These are phyloP conservation scores for Fusarium fujikuroi DNA, from an alignment of 2,329 filamentous ascomycete species.

Conservation along the genomic window DNA sequence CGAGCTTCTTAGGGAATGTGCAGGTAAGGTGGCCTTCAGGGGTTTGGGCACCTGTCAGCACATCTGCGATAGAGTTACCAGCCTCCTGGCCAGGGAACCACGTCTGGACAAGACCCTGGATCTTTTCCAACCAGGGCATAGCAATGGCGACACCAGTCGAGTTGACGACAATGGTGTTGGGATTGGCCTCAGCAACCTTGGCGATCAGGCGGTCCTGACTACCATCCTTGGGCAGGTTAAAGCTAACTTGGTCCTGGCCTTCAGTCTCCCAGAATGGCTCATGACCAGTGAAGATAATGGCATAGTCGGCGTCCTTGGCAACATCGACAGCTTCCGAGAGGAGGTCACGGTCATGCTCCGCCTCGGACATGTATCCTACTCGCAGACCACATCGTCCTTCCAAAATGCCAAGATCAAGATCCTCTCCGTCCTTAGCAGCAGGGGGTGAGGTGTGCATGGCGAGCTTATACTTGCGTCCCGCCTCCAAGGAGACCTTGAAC, in stretches of 20 bases:
- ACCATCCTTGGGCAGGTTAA: conserved; percentile 70
- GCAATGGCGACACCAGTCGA: conserved; percentile 73
- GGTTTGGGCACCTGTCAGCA: conserved; percentile 72
- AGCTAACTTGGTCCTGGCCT: conserved; percentile 76
- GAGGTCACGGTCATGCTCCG: conserved; percentile 51
- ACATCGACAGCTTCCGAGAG: conserved; percentile 63
- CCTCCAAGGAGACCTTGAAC: conserved; percentile 44
- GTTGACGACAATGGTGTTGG: conserved; percentile 69
- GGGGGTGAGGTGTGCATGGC: conserved; percentile 47
- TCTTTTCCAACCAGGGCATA: conserved; percentile 65
- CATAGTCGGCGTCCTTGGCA: conserved; percentile 69
- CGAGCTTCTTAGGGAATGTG: conserved; percentile 68
- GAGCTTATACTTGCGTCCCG: conserved; percentile 48
- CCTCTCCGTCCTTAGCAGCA: conserved; percentile 28
- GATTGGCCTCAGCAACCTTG: conserved; percentile 65
- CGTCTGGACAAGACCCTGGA: conserved; percentile 71
- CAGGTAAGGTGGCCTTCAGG: conserved; percentile 73
- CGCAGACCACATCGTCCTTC: conserved; percentile 48
- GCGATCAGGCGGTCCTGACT: conserved; percentile 70
- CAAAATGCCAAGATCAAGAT: conserved; percentile 48
- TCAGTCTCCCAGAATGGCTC: conserved; percentile 62
- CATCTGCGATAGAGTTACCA: conserved; percentile 74
- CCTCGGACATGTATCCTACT: conserved; percentile 47
- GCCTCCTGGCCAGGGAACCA: conserved; percentile 78
- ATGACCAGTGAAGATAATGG: conserved; percentile 65